These are phyloP conservation scores for Chlorella sp. DNA, from an alignment of 139 green algal genomes.

Conservation along the genomic window DNA sequence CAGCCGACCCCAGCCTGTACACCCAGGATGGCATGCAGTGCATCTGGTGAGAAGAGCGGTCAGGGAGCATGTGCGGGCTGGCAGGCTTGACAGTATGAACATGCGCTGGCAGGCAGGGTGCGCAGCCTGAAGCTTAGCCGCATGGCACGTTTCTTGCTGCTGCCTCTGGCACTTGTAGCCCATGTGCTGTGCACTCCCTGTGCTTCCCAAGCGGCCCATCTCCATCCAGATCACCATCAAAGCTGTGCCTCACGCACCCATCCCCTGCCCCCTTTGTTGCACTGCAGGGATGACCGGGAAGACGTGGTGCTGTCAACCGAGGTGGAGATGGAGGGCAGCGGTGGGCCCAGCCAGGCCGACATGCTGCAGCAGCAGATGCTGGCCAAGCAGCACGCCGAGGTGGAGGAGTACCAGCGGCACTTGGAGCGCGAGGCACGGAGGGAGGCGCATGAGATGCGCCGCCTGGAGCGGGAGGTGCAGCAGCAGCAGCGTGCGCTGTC, in stretches of 20 bases:
- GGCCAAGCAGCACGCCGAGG: slow-evolving; percentile 1
- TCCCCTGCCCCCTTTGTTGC: too few relatives aligned
- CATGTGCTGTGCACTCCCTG: not conserved
- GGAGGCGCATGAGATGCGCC: slow-evolving; percentile 9
- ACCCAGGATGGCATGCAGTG: slow-evolving; percentile 39
- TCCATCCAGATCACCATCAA: not conserved
- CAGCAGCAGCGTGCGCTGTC: slow-evolving; percentile 26
- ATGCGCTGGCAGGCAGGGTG: not conserved
- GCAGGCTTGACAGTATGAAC: not conserved
- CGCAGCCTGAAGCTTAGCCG: not conserved
- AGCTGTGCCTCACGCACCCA: not conserved
- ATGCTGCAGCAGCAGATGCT: slow-evolving; percentile 17
- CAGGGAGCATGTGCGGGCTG: not conserved
- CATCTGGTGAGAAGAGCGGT: not conserved
- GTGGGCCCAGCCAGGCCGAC: not conserved
- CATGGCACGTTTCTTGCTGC: not conserved
- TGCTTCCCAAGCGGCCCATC: not conserved
- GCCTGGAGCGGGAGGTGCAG: slow-evolving; percentile 11
- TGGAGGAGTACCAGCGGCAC: slow-evolving; percentile 20
- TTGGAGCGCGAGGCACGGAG: slow-evolving; percentile 18
- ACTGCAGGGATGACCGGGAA: slow-evolving; percentile 27
- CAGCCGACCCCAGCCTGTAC: slow-evolving; percentile 29
- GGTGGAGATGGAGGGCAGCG: slow-evolving; percentile 1
- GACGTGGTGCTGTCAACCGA: slow-evolving; percentile 21
- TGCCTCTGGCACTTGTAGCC: not conserved